Evolutionary conservation across 352 stramenopile genomes (phyloP).

Genomic region (Globisporangium rhizosaccharum): DNA sequence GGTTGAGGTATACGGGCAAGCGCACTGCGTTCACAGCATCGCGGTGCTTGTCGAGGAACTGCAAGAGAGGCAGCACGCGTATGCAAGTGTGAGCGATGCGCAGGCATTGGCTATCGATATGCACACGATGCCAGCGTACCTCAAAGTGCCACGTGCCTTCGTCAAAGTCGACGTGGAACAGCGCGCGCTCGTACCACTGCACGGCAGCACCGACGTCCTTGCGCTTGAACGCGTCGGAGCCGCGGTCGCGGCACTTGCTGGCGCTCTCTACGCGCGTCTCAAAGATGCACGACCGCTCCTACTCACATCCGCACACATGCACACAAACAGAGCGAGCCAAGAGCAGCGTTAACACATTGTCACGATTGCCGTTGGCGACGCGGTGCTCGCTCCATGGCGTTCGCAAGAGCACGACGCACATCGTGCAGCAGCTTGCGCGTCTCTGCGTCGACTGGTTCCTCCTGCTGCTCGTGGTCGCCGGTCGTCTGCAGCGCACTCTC

Average conservation of each 20-base stretch:
- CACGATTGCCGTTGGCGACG: no score
- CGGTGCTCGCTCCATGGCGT: no score
- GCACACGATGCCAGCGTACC: slow-evolving; percentile 17
- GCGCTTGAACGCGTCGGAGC: slow-evolving; percentile 51
- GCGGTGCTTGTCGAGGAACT: slow-evolving; percentile 74
- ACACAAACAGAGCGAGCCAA: not conserved
- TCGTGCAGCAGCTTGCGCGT: slow-evolving; percentile 12
- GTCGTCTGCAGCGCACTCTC: no score
- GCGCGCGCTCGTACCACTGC: slow-evolving; percentile 68
- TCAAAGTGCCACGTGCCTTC: slow-evolving; percentile 84
- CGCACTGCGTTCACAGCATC: slow-evolving; percentile 65
- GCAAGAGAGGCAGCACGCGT: not conserved
- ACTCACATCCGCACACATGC: not conserved
- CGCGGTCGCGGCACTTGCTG: slow-evolving; percentile 53
- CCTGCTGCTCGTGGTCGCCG: not conserved
- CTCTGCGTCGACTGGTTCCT: slow-evolving; percentile 11
- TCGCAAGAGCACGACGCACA: slow-evolving; percentile 3
- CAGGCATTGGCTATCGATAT: no score
- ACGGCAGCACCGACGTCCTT: slow-evolving; percentile 42
- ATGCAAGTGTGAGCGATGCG: not conserved
- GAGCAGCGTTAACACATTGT: no score
- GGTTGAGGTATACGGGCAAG: slow-evolving; percentile 74
- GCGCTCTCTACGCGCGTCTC: slow-evolving; percentile 73
- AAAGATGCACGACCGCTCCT: slow-evolving; percentile 84
- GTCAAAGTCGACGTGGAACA: slow-evolving; percentile 82